Evolutionary conservation across 768 basidiomycete genomes (phyloP).

Genomic region (Lentinus tigrinus): DNA sequence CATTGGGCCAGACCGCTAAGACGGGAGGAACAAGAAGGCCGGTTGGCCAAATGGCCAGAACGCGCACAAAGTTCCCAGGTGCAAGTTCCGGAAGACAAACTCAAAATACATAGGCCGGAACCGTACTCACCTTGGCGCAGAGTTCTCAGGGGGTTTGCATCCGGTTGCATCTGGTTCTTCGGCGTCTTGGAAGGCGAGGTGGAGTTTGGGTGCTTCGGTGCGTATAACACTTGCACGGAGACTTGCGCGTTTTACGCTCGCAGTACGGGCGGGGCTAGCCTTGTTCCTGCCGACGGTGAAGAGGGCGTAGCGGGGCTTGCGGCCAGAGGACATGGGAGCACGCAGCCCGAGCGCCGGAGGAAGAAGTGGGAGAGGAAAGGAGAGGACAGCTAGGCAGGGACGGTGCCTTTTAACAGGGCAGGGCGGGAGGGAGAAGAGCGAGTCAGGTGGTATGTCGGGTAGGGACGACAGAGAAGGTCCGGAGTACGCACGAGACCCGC

Average conservation of each 20-base stretch:
- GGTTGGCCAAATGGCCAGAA: background rate
- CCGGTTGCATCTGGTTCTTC: background rate
- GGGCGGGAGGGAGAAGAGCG: background rate
- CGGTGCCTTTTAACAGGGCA: background rate
- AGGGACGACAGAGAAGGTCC: background rate
- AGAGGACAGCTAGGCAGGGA: background rate
- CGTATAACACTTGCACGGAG: slow-evolving; percentile 2
- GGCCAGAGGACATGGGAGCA: background rate
- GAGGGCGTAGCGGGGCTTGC: slow-evolving; percentile 8
- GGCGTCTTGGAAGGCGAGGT: background rate
- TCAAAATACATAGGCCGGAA: background rate
- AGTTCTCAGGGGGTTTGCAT: background rate
- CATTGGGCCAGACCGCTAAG: background rate
- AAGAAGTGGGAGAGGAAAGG: background rate
- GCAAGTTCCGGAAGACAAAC: background rate
- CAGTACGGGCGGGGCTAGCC: slow-evolving; percentile 10
- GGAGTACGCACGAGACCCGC: background rate
- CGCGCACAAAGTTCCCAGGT: background rate
- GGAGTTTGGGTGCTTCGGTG: slow-evolving; percentile 1
- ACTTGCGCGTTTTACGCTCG: slow-evolving; percentile 11
- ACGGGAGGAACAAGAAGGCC: background rate
- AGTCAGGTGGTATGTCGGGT: slow-evolving; percentile 13
- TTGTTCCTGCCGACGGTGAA: slow-evolving; percentile 14
- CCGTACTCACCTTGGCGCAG: background rate
- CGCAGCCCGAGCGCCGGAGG: background rate